phyloP scores from a whole-genome alignment of 2,329 filamentous ascomycete species.

The Neurospora crassa region DNA sequence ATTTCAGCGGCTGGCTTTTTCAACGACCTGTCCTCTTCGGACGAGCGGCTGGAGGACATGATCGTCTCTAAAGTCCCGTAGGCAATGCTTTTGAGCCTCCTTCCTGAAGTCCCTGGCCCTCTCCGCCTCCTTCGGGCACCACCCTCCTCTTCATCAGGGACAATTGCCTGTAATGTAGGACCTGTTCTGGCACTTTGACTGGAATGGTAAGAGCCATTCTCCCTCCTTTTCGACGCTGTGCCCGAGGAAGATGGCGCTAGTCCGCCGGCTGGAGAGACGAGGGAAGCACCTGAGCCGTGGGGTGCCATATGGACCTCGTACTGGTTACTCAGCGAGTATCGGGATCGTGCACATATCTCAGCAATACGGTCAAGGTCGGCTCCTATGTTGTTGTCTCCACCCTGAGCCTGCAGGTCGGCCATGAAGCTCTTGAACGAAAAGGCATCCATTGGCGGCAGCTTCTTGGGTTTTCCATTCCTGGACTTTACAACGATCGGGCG shows the following conservation, averaged over 20 bases:
- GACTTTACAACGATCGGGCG: conserved; percentile 21
- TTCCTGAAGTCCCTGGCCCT: conserved; percentile 22
- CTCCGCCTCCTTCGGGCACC: conserved; percentile 29
- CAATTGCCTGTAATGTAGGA: conserved; percentile 47
- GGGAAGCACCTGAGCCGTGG: conserved; percentile 46
- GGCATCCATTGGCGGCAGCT: conserved; percentile 51
- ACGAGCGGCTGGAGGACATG: conserved; percentile 56
- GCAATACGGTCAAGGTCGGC: conserved; percentile 55
- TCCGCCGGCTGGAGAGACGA: conserved; percentile 23
- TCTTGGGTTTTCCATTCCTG: conserved; percentile 14
- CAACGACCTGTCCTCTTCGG: conserved; percentile 50
- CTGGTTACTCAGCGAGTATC: conserved; percentile 57
- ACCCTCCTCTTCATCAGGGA: conserved; percentile 44
- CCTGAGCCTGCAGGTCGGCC: conserved; percentile 40
- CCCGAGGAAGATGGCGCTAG: background rate
- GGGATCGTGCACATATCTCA: conserved; percentile 55
- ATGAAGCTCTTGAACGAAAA: conserved; percentile 58
- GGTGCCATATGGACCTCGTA: conserved; percentile 57
- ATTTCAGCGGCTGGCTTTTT: conserved; percentile 50
- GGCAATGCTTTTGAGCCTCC: conserved; percentile 39
- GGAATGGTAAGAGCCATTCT: conserved; percentile 9
- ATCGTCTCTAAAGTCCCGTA: conserved; percentile 58
- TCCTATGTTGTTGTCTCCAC: conserved; percentile 36
- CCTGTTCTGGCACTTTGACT: conserved; percentile 23
- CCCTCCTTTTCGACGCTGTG: background rate